Evolutionary conservation across 352 stramenopile species (phyloP).

Genomic region (Phytophthora pini): DNA sequence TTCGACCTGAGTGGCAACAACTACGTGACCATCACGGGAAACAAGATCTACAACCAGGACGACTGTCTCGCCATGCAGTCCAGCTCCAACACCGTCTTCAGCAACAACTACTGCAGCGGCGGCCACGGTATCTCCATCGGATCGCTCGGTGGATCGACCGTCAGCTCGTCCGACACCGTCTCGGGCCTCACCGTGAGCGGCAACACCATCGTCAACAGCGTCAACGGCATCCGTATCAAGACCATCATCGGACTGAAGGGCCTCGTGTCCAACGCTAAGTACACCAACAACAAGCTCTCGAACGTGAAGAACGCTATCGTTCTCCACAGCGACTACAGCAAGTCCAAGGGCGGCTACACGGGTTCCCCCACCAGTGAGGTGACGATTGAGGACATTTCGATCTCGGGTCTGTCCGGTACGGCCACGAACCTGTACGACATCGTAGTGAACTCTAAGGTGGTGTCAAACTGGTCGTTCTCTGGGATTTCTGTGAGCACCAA

Average conservation of each 20-base stretch:
- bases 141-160: constrained; percentile 31
- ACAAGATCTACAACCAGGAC: constrained; percentile 28
- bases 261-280: constrained; percentile 20
- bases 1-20: constrained; percentile 16
- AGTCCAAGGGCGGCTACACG: constrained; percentile 30
- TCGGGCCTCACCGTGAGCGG: constrained; percentile 22
- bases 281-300: constrained; percentile 26
- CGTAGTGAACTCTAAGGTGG: constrained; percentile 26
- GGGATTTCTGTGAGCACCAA: constrained; percentile 1
- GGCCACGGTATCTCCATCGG: constrained; percentile 39
- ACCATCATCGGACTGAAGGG: too few relatives aligned
- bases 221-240: too few relatives aligned
- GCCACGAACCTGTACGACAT: constrained; percentile 37
- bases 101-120: constrained; percentile 18
- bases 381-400: constrained; percentile 2
- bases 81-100: constrained; percentile 29
- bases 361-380: constrained; percentile 19
- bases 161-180: constrained; percentile 25
- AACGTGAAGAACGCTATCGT: neutral
- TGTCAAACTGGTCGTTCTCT: constrained; percentile 21
- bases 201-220: constrained; percentile 29
- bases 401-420: constrained; percentile 25
- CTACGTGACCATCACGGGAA: constrained; percentile 4
- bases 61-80: constrained; percentile 25
- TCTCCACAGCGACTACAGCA: constrained; percentile 23